phyloP scores from a whole-genome alignment of 257 asterid genomes.

The Fraxinus anomala region DNA sequence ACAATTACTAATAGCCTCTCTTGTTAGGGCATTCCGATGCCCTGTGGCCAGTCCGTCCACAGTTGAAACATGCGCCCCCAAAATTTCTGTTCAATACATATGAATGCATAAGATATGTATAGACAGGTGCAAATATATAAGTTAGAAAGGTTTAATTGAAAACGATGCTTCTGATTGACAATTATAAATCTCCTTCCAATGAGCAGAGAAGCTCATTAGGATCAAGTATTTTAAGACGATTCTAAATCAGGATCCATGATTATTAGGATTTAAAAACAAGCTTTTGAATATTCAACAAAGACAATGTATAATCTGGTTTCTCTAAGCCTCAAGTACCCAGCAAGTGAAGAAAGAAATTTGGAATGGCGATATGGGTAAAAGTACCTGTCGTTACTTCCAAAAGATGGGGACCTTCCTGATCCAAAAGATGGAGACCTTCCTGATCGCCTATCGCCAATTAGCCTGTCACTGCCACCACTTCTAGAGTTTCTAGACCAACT shows the following conservation, averaged over 20 bases:
- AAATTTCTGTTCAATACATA: constrained; percentile 31
- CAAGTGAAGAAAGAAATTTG: constrained; percentile 14
- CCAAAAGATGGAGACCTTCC: constrained; percentile 52
- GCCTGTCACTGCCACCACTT: constrained; percentile 80
- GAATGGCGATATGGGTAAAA: not conserved
- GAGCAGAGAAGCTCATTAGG: not conserved
- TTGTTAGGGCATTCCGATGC: constrained; percentile 90
- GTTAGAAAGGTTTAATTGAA: not conserved
- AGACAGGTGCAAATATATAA: not conserved
- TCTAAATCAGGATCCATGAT: not conserved
- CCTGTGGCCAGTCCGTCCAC: constrained; percentile 79
- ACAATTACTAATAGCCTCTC: constrained; percentile 40
- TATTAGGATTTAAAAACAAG: not conserved
- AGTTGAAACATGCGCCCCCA: constrained; percentile 54
- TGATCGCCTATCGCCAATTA: constrained; percentile 55
- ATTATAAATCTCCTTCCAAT: not conserved
- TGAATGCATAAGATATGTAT: not conserved
- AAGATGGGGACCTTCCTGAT: constrained; percentile 46
- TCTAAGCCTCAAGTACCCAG: not conserved
- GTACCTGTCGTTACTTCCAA: constrained; percentile 63
- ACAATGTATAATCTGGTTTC: not conserved
- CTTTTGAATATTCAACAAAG: not conserved
- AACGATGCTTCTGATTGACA: not conserved
- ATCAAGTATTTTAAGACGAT: not conserved
- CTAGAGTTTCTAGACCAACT: constrained; percentile 47